Evolutionary conservation across 2,329 filamentous ascomycete species (phyloP).

Genomic region (Xylaria digitata): DNA sequence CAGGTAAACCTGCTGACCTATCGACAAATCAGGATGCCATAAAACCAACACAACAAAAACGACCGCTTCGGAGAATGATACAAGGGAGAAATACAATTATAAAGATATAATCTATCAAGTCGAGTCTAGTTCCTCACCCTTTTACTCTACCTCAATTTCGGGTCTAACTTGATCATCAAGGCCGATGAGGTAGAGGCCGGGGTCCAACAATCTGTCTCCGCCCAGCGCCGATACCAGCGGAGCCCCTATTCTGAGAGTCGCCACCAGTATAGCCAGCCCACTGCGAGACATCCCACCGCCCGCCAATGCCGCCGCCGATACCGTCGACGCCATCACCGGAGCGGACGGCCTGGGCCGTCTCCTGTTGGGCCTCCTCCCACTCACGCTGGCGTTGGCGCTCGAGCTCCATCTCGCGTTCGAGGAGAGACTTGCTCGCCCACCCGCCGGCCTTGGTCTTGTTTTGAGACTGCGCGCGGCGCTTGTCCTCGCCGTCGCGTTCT

Average conservation of each 20-base stretch:
- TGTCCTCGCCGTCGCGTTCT: slow-evolving; percentile 72
- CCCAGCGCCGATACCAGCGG: slow-evolving; percentile 74
- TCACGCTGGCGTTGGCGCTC: slow-evolving; percentile 81
- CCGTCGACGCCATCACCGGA: slow-evolving; percentile 68
- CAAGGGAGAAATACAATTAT: slow-evolving; percentile 15
- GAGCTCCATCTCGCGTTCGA: slow-evolving; percentile 84
- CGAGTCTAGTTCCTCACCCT: not conserved
- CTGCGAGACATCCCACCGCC: slow-evolving; percentile 81
- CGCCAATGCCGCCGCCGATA: slow-evolving; percentile 72
- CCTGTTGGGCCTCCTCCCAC: slow-evolving; percentile 81
- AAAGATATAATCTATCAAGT: slow-evolving; percentile 15
- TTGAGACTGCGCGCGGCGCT: slow-evolving; percentile 68
- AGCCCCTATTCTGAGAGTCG: slow-evolving; percentile 76
- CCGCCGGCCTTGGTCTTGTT: slow-evolving; percentile 70
- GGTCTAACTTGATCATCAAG: slow-evolving; percentile 26
- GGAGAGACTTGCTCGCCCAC: slow-evolving; percentile 74
- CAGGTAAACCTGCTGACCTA: too few species aligned
- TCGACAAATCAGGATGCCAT: not conserved
- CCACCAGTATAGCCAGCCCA: slow-evolving; percentile 81
- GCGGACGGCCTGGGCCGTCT: slow-evolving; percentile 66
- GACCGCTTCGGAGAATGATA: not conserved
- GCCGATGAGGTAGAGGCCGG: slow-evolving; percentile 67
- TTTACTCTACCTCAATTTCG: too few species aligned
- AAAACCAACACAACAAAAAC: not conserved
- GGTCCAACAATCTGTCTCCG: slow-evolving; percentile 84